These are phyloP conservation scores for Aleurites moluccanus DNA, from an alignment of 441 rosid genomes.

Conservation along the genomic window DNA sequence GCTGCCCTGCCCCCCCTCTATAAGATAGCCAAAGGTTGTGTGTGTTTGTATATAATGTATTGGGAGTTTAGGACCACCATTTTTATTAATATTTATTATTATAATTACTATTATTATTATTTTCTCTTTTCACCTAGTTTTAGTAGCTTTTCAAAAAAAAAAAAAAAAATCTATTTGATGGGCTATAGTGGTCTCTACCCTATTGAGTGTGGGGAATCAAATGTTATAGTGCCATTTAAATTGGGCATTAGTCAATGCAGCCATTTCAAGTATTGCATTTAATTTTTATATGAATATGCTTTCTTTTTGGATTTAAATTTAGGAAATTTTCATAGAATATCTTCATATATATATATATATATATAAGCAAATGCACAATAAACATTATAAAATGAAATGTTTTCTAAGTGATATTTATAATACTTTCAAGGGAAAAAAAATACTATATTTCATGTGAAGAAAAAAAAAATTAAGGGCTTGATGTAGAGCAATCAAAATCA, in stretches of 20 bases:
- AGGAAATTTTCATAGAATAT: not conserved
- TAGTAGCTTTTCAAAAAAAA: too few relatives aligned
- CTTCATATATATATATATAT: too few relatives aligned
- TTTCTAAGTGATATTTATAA: too few relatives aligned
- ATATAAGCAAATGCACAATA: too few relatives aligned
- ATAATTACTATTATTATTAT: not conserved
- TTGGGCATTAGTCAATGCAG: constrained; percentile 13
- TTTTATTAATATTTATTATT: not conserved
- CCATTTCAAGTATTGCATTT: not conserved
- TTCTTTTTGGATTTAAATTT: not conserved
- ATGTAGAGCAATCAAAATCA: too few relatives aligned
- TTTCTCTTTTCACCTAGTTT: not conserved
- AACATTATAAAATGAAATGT: too few relatives aligned
- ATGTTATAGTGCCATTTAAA: not conserved
- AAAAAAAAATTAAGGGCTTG: too few relatives aligned
- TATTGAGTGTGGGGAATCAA: not conserved
- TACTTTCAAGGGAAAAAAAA: too few relatives aligned
- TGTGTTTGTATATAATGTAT: not conserved
- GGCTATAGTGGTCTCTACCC: not conserved
- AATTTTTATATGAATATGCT: not conserved
- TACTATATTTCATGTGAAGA: too few relatives aligned
- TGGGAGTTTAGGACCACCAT: not conserved
- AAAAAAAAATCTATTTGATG: constrained; percentile 2
- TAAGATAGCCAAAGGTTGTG: not conserved
- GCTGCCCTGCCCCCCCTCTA: not conserved